Evolutionary conservation across 805 yeast species (phyloP), one percentile per base, ranked within the genome.

Genomic region (Candida gorgasii): DNA sequence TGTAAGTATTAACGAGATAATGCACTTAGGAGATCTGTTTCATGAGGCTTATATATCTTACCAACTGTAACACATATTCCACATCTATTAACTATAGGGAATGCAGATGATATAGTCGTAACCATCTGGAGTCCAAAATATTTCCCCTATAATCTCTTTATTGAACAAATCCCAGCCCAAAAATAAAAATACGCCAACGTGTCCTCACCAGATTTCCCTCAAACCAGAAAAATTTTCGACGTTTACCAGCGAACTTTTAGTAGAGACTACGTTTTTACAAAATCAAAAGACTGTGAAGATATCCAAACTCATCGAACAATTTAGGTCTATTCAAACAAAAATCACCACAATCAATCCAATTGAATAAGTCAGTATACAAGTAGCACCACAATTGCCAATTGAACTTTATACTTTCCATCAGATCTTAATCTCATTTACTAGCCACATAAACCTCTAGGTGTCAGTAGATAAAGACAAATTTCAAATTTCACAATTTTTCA

Each of bases 211-310:
- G 5, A 15, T 9, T 18, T 14, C 7, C 18, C 18, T 31, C 35
- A 24, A 24, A 13, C 8, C 8, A 24, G 24, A 31, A 31, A 31
- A 31, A 31, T 31, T 31, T 31, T 31, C 35, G 35, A 31, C 35
- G 35, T 31, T n/a, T 31, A 31, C 35, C 35, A 31, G 35, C 35
- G 35, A 31, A 30, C 8, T 31, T 18, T 31, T 17, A 31, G 35
- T 31, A 11, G 18, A 31, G 23, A 12, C 12, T 18, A 17, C 24
- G 18, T 31, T 14, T 13, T n/a, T 31, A 5, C 5, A 31, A 29
- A 13, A 31, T 31, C 35, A 18, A 31, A 31, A 31, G 18, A 28
- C 17, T n/a, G n/a, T 28, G 15, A 28, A 28, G 6, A 13, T 13
- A 8, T 11, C 24, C 24, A 31, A 5, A 31, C 17, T 18, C 35